phyloP scores from a whole-genome alignment of 2,329 filamentous ascomycete species.

The Trichoderma gracile region DNA sequence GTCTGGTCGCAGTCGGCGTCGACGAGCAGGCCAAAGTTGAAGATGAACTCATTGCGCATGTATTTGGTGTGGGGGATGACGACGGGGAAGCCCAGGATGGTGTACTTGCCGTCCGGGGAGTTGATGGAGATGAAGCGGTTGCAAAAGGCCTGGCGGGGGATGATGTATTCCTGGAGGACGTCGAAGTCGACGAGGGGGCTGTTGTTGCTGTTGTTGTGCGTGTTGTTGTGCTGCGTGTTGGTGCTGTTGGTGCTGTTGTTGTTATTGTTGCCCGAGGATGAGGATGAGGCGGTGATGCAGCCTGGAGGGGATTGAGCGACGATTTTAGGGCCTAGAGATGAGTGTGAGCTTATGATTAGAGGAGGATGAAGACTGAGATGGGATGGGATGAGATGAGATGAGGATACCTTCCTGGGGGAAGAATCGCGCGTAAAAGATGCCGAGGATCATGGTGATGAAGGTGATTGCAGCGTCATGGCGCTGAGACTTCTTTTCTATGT shows the following conservation, averaged over 20 bases:
- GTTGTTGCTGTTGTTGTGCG: conserved; percentile 29
- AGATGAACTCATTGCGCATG: conserved; percentile 93
- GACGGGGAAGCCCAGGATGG: conserved; percentile 84
- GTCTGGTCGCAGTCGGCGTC: conserved; percentile 66
- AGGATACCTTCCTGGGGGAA: conserved; percentile 62
- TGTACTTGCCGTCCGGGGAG: conserved; percentile 67
- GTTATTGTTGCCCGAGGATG: too few species aligned
- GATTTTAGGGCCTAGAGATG: conserved; percentile 56
- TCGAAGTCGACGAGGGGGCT: conserved; percentile 78
- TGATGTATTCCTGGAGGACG: conserved; percentile 86
- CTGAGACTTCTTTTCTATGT: background rate
- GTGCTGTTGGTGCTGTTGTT: too few species aligned
- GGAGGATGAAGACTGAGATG: background rate
- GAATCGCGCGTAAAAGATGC: conserved; percentile 71
- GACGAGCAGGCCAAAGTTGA: conserved; percentile 91
- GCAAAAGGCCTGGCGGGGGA: conserved; percentile 92
- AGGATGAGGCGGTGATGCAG: conserved; percentile 52
- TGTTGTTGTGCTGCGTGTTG: too few species aligned
- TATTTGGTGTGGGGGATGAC: conserved; percentile 83
- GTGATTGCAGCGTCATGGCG: conserved; percentile 18
- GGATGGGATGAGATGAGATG: background rate
- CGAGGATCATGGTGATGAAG: conserved; percentile 59
- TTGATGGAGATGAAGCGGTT: conserved; percentile 84
- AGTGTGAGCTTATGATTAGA: background rate
- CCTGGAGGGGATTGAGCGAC: conserved; percentile 64